Percentiles rank a stretch among this genome's conserved stretches.
phyloP scores from a whole-genome alignment of 179 eudicot genomes.

The Actinidia arguta region DNA sequence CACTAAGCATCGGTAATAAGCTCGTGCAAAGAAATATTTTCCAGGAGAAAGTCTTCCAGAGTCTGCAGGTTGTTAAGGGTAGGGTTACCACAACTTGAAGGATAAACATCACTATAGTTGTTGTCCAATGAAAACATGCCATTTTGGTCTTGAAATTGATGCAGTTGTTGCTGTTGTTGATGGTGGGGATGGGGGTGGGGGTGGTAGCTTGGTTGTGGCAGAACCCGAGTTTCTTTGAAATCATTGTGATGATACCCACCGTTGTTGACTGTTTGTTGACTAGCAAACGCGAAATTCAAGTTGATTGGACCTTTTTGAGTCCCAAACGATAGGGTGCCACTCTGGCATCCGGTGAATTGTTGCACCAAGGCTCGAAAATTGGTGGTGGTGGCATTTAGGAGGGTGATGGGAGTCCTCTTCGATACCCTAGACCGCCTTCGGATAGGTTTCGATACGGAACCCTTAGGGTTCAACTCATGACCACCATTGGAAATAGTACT shows the following conservation, averaged over 20 bases:
- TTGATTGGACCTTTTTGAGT: conserved; percentile 27
- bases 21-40: conserved; percentile 13
- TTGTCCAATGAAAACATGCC: not conserved
- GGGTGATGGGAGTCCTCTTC: conserved; percentile 53
- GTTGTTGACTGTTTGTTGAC: not conserved
- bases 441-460: conserved; percentile 34
- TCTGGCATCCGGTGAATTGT: conserved; percentile 55
- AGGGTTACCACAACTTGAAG: not conserved
- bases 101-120: conserved; percentile 3
- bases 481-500: not conserved
- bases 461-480: conserved; percentile 25
- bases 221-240: not conserved
- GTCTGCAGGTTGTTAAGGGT: not conserved
- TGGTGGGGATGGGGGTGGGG: not conserved
- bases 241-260: not conserved
- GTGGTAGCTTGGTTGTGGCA: too few relatives aligned
- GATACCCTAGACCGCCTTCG: conserved; percentile 61
- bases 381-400: conserved; percentile 50
- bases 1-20: conserved; percentile 14
- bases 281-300: conserved; percentile 21
- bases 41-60: not conserved
- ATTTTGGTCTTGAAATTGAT: not conserved
- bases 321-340: not conserved
- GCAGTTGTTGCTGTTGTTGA: not conserved
- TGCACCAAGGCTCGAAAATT: conserved; percentile 77